Conservation (phyloP, 805 yeast genomes). For the Myxozyma udenii region DNA sequence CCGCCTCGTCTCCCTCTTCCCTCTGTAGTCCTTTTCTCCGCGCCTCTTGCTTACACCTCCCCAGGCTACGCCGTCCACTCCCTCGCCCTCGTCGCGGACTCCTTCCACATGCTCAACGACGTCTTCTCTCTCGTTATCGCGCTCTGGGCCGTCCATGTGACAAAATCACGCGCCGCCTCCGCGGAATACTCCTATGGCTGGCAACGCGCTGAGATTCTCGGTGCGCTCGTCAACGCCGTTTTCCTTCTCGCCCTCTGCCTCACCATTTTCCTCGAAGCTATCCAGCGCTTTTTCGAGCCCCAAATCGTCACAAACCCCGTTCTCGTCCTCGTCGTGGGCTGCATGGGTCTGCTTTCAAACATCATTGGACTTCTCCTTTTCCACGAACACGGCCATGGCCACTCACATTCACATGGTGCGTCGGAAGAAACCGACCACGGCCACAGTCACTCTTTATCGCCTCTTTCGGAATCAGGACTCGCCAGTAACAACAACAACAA, state of each 20-base stretch:
- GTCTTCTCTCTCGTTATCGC: conserved; percentile 86
- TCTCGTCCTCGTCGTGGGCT: conserved; percentile 76
- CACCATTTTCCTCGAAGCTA: conserved; percentile 86
- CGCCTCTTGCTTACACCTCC: neutral
- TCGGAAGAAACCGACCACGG: conserved; percentile 4
- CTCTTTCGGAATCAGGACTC: too few species aligned
- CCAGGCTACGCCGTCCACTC: conserved; percentile 80
- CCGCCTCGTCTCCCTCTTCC: too few species aligned
- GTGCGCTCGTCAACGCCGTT: conserved; percentile 92
- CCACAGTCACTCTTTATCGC: conserved; percentile 24
- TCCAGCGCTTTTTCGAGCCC: conserved; percentile 82
- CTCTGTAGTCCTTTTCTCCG: neutral
- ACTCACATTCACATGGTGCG: conserved; percentile 44
- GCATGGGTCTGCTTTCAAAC: conserved; percentile 78
- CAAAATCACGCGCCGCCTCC: conserved; percentile 76
- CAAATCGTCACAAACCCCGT: conserved; percentile 77
- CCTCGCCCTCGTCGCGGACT: conserved; percentile 89
- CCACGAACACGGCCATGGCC: conserved; percentile 72
- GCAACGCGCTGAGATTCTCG: conserved; percentile 96
- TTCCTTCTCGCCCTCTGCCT: conserved; percentile 88
- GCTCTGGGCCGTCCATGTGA: conserved; percentile 92
- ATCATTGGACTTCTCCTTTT: conserved; percentile 78
- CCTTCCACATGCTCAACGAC: conserved; percentile 97
- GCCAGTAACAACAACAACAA: too few species aligned
- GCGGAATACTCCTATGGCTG: conserved; percentile 93